Percentiles rank a stretch among this genome's conserved stretches.
Evolutionary conservation across 192 early-diverging fungal species (phyloP).

Genomic region (Jimgerdemannia flammicorona): DNA sequence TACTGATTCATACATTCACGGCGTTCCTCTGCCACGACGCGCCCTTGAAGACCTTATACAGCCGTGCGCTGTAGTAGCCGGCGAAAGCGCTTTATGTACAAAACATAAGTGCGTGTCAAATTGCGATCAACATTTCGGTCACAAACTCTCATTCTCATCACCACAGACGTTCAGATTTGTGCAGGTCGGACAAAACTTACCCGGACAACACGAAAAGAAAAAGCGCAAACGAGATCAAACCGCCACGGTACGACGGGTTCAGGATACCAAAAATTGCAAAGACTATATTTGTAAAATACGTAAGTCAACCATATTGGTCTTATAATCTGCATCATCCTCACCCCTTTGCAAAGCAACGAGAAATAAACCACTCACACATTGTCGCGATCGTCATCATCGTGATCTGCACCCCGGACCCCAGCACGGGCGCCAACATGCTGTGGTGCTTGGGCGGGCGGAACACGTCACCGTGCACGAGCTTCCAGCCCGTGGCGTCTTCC

Average conservation of each 20-base stretch:
- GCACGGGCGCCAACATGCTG: conserved; percentile 61
- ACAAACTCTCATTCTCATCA: background rate
- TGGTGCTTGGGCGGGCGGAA: conserved; percentile 64
- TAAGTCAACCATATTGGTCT: too few relatives aligned
- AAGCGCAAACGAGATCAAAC: conserved; percentile 51
- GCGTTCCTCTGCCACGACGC: conserved; percentile 68
- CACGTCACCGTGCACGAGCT: conserved; percentile 73
- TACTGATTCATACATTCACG: conserved; percentile 21
- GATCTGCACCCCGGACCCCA: conserved; percentile 73
- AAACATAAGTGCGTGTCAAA: too few relatives aligned
- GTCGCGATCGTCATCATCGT: conserved; percentile 52
- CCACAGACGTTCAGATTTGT: too few relatives aligned
- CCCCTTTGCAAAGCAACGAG: background rate
- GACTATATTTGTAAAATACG: conserved; percentile 13
- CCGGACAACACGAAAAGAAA: conserved; percentile 53
- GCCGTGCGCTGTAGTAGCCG: conserved; percentile 66
- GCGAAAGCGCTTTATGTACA: conserved; percentile 33
- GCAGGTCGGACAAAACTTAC: too few relatives aligned
- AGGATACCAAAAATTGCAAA: conserved; percentile 56
- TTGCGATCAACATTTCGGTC: too few relatives aligned
- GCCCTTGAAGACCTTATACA: conserved; percentile 70
- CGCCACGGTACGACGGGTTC: conserved; percentile 64
- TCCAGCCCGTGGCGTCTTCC: conserved; percentile 73
- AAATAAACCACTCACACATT: conserved; percentile 23
- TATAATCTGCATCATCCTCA: too few relatives aligned